Base-by-base conservation (phyloP, 169 alveolate species). In the Plasmodium ovale region DNA sequence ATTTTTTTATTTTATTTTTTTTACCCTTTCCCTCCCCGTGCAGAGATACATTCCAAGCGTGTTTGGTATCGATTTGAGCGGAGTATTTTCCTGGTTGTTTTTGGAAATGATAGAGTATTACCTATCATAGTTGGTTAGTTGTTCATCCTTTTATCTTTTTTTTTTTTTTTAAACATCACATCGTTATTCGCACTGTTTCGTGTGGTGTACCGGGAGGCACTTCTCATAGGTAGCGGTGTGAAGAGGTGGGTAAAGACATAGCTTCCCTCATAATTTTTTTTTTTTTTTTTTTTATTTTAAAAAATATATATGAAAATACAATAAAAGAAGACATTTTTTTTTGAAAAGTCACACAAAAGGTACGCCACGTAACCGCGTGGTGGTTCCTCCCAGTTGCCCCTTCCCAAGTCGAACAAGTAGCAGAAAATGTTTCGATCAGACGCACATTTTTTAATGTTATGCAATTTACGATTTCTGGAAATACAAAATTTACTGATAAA, bases 31-130 rank as follows among this genome's bases (percentile, higher is more conserved):
- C 19, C 12, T 37, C n/a, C 37, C 2, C 9, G 19, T 58, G 33
- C 94, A 93, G 92, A 51, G 64, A 65, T 35, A 67, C 21, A 42
- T 88, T 12, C 96, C 96, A 7, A 67, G 60, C 37, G 59, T 93
- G 3, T 37, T 77, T 42, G 96, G 96, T 21, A 89, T 93, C 25
- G 94, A 93, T 62, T 56, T 92, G 59, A 87, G 94, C 44, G 92
- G 93, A 23, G 54, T 91, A 14, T 84, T 92, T 51, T 92, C 95
- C 33, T 92, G 93, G 93, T 67, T 93, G 31, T 49, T 93, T 33
- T 72, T 93, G 4, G 95, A 92, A 29, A 60, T 87, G 68, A 29
- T 92, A 19, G 95, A 92, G 71, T 49, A 35, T 53, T 53, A 27
- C 49, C 65, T 79, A 56, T 79, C 89, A 9, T 60, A 74, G 27